These are phyloP conservation scores for Didymella lethalis DNA, from an alignment of 2,329 filamentous ascomycete species.

Conservation along the genomic window DNA sequence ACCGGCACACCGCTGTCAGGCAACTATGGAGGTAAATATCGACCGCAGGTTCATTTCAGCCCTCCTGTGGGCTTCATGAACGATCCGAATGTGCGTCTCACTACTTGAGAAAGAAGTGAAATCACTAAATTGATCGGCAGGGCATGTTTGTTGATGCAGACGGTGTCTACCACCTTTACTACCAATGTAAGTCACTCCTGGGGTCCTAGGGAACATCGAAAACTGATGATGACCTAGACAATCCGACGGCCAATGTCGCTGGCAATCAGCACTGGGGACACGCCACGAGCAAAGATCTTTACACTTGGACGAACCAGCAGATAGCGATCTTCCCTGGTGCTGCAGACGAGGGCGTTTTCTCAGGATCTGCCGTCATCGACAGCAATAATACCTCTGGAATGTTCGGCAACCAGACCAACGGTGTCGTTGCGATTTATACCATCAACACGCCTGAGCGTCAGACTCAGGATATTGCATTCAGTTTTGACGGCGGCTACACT, in stretches of 20 bases:
- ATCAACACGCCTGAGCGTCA: slow-evolving; percentile 56
- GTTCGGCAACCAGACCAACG: slow-evolving; percentile 61
- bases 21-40: slow-evolving; percentile 51
- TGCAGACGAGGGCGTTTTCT: slow-evolving; percentile 62
- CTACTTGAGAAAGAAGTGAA: background rate
- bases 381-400: slow-evolving; percentile 71
- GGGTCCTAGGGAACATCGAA: background rate
- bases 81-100: slow-evolving; percentile 61
- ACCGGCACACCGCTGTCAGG: slow-evolving; percentile 50
- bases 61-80: slow-evolving; percentile 63
- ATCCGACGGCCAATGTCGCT: slow-evolving; percentile 58
- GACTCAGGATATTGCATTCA: slow-evolving; percentile 69
- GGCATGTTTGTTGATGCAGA: slow-evolving; percentile 67
- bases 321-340: slow-evolving; percentile 67
- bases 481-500: slow-evolving; percentile 66
- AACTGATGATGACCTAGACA: slow-evolving; percentile 49
- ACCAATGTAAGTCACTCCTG: slow-evolving; percentile 59
- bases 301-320: slow-evolving; percentile 70
- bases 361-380: slow-evolving; percentile 66
- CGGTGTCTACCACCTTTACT: slow-evolving; percentile 70
- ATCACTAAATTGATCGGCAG: background rate
- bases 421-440: slow-evolving; percentile 69
- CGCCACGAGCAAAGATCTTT: slow-evolving; percentile 68
- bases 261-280: slow-evolving; percentile 74
- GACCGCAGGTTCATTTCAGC: slow-evolving; percentile 66